Evolutionary conservation across 495 filamentous ascomycete genomes (phyloP), one percentile per base, ranked within the genome.

Genomic region (Tuber calosporum): DNA sequence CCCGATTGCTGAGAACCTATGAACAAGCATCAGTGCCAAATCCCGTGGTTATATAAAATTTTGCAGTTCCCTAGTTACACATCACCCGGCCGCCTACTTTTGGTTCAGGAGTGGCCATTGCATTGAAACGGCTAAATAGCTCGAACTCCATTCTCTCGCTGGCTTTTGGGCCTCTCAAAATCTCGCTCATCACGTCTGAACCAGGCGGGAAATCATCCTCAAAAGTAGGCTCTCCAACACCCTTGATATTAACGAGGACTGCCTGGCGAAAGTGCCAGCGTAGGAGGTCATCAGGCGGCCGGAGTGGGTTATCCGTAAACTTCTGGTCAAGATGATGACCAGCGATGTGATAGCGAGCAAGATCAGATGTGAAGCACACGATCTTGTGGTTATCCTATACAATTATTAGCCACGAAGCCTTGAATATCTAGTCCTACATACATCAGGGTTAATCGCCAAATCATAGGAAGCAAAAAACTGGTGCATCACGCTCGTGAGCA

Each of bases 201-300:
- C 84, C 79, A 70, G 82, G 79, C 38, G 82, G 83, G 69, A 85
- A 84, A 77, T 83, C 84, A 80, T 73, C 70, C 77, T 84, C 83
- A 69, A 84, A 84, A 13, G 75, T 45, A 53, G 83, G 83, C 81
- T 84, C 84, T 34, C 83, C 82, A 74, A 69, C 80, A 71, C 81
- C 81, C 69, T 71, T 81, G 79, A 84, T 80, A 73, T 84, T 83
- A 9, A 72, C 80, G 41, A 83, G 76, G 42, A 84, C 80, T 66
- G 81, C 74, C 76, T 85, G 84, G 42, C 83, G 67, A 72, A 85
- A 85, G 73, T 85, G 83, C 43, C 38, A 39, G 38, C 38, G 38
- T 39, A 85, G 73, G 30, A 84, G 76, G 75, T 82, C 39, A 77
- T 84, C 83, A 43, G 73, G 74, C 20, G 81, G 80, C 66, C 80